These are phyloP conservation scores for Xylona heveae DNA, from an alignment of 495 filamentous ascomycete species.

Conservation along the genomic window DNA sequence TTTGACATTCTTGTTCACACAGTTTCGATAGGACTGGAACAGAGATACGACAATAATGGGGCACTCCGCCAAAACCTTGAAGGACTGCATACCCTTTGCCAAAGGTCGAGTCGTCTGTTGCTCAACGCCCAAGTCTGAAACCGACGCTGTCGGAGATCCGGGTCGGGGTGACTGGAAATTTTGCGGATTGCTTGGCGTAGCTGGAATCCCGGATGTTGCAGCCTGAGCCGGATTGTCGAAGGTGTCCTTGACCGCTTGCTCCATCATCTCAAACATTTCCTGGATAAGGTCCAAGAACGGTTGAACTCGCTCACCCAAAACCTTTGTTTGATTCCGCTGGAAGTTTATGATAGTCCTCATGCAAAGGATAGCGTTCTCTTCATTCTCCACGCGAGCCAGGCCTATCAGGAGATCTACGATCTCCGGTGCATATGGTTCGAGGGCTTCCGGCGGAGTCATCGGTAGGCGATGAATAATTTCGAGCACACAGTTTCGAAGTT, in stretches of 20 bases:
- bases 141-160: slow-evolving; percentile 65
- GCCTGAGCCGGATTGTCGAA: slow-evolving; percentile 54
- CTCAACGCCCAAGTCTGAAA: slow-evolving; percentile 52
- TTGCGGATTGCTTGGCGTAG: slow-evolving; percentile 56
- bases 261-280: slow-evolving; percentile 88
- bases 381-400: slow-evolving; percentile 77
- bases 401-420: slow-evolving; percentile 77
- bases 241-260: slow-evolving; percentile 78
- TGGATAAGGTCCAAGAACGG: slow-evolving; percentile 79
- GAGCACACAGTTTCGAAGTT: slow-evolving; percentile 73
- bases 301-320: slow-evolving; percentile 59
- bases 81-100: slow-evolving; percentile 87
- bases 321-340: slow-evolving; percentile 75
- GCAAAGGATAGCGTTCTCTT: slow-evolving; percentile 92
- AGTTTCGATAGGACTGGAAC: slow-evolving; percentile 73
- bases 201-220: slow-evolving; percentile 44
- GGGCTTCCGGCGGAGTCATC: slow-evolving; percentile 51
- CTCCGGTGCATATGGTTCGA: slow-evolving; percentile 70
- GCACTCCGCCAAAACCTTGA: slow-evolving; percentile 94
- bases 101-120: slow-evolving; percentile 64
- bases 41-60: slow-evolving; percentile 98
- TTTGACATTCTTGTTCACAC: slow-evolving; percentile 70
- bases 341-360: slow-evolving; percentile 97
- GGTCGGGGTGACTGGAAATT: slow-evolving; percentile 73
- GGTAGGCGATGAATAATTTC: slow-evolving; percentile 89